These are phyloP conservation scores for Amniculicola lignicola DNA, from an alignment of 495 filamentous ascomycete genomes.

Conservation along the genomic window DNA sequence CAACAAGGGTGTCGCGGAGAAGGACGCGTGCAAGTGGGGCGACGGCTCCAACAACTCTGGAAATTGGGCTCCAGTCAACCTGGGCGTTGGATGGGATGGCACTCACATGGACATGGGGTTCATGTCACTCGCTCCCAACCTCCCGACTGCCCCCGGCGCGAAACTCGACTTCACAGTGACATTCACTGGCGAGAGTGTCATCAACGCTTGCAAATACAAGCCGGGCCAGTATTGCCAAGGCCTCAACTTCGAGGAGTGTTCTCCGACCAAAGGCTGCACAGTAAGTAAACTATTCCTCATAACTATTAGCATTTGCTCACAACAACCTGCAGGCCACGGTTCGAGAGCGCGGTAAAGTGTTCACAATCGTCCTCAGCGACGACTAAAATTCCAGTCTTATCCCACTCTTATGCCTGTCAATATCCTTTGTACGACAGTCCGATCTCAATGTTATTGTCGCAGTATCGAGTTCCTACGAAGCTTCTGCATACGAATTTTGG, in stretches of 20 bases:
- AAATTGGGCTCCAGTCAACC: conserved; percentile 87
- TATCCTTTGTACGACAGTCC: not conserved
- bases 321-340: not conserved
- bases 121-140: conserved; percentile 73
- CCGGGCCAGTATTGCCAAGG: conserved; percentile 55
- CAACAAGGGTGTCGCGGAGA: conserved; percentile 61
- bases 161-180: conserved; percentile 70
- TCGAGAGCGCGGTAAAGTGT: too few species aligned
- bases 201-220: conserved; percentile 66
- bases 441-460: not conserved
- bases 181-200: conserved; percentile 61
- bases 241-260: conserved; percentile 22
- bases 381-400: too few species aligned
- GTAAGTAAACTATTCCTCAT: not conserved
- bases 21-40: conserved; percentile 79
- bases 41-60: conserved; percentile 56
- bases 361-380: not conserved
- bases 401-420: not conserved
- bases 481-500: not conserved
- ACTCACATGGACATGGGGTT: conserved; percentile 60
- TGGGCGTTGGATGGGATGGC: conserved; percentile 66
- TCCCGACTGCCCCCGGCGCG: conserved; percentile 58
- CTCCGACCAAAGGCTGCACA: not conserved
- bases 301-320: not conserved
- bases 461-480: not conserved